Evolutionary conservation across 1,139 yeast species (phyloP).

Genomic region (Geotrichum bryndzae): DNA sequence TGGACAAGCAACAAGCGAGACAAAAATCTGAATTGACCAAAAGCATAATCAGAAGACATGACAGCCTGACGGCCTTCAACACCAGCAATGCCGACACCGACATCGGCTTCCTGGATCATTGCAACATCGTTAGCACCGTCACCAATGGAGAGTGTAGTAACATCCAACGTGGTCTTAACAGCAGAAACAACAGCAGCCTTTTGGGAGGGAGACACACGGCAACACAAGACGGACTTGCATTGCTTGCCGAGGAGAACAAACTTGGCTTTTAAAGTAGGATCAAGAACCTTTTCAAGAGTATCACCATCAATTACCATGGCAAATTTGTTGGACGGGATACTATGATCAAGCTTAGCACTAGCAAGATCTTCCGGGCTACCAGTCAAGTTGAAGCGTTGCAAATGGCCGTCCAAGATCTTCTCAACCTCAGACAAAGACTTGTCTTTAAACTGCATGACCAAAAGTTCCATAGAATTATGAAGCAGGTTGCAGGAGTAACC

Average conservation of each 20-base stretch:
- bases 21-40: constrained; percentile 88
- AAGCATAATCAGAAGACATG: constrained; percentile 95
- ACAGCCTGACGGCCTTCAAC: constrained; percentile 99
- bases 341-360: constrained; percentile 57
- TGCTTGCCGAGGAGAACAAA: constrained; percentile 84
- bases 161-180: constrained; percentile 75
- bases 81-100: constrained; percentile 97
- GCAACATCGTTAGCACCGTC: constrained; percentile 99
- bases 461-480: constrained; percentile 75
- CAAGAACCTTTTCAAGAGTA: constrained; percentile 66
- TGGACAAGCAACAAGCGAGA: constrained; percentile 76
- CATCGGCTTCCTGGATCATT: constrained; percentile 97
- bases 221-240: constrained; percentile 90
- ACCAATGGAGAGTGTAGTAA: constrained; percentile 89
- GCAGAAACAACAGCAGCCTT: constrained; percentile 89
- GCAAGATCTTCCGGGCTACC: constrained; percentile 62
- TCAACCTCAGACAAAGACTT: constrained; percentile 43
- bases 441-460: constrained; percentile 51
- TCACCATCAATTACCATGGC: constrained; percentile 93
- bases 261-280: constrained; percentile 48
- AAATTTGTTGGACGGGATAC: constrained; percentile 66
- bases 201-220: constrained; percentile 96
- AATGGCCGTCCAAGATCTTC: constrained; percentile 50
- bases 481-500: constrained; percentile 90
- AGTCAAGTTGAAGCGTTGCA: constrained; percentile 52